Base-by-base conservation (phyloP, 2,329 filamentous ascomycete species). In the Juglanconis sp. region DNA sequence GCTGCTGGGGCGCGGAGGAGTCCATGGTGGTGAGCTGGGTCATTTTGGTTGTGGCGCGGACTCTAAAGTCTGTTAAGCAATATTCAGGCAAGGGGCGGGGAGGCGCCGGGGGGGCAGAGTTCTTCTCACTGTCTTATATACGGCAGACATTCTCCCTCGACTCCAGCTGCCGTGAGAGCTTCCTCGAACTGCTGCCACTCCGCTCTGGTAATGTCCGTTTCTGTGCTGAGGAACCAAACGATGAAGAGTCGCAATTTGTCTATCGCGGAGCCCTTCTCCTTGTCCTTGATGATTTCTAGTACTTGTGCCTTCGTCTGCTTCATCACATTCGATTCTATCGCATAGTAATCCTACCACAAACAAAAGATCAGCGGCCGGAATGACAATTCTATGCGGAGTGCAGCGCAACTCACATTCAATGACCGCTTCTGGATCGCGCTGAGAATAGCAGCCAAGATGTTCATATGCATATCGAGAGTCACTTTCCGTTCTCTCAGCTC, bases 391-490 rank as follows among this genome's bases (percentile, higher is more conserved):
- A 4, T 5, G 17, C 7, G 17, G 1, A 31, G 4, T 5, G 10
- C 17, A 31, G 24, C 11, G 15, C 4, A 30, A 35, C 61, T 42
- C 35, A 63, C 61, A 72, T 99, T 95, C 5, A 99, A 81, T 73
- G 98, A 93, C 15, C 95, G 87, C 67, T 96, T 91, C 72, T 98
- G 97, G 89, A 94, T 94, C 68, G 66, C 67, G 4, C 66, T 75
- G 53, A 76, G 62, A 11, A 76, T 65, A 3, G 87, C 86, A n/a
- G 88, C 89, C 4, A 89, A 81, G 60, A 94, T 93, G 69, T 92
- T 93, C 95, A 99, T 99, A 73, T 99, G 95, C 90, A 97, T 98
- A 71, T 97, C 95, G 5, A 99, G 83, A 24, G 89, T 84, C n/a
- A 88, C 87, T 73, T 99, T 99, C 61, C 95, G 87, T 74, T 98